Conservation (phyloP, 352 stramenopile species). For the Globisporangium heterothallicum region DNA sequence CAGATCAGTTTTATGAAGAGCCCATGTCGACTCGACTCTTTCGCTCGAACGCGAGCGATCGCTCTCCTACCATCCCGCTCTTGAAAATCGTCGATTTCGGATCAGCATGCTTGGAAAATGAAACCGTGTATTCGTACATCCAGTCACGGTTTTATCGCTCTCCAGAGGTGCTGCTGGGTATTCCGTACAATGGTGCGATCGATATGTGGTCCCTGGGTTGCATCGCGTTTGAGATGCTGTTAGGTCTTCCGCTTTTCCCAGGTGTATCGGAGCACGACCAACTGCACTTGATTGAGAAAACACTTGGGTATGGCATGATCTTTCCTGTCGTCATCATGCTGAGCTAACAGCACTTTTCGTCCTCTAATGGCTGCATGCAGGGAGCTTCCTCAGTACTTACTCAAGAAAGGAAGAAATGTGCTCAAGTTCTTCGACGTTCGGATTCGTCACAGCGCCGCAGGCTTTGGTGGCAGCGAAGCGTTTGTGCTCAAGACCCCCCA, state of each 20-base stretch:
- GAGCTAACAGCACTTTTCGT: too few species aligned
- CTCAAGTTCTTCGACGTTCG: constrained; percentile 42
- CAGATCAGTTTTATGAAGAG: constrained; percentile 57
- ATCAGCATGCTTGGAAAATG: constrained; percentile 78
- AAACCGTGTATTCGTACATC: constrained; percentile 93
- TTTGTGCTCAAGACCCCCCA: constrained; percentile 33
- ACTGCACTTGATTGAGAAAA: constrained; percentile 88
- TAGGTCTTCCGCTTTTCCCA: constrained; percentile 92
- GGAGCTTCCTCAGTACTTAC: constrained; percentile 25
- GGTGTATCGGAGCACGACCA: constrained; percentile 93
- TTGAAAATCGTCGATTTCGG: constrained; percentile 97
- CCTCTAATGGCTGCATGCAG: too few species aligned
- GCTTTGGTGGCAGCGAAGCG: constrained; percentile 5
- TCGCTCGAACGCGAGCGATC: too few species aligned
- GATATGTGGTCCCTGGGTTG: constrained; percentile 63
- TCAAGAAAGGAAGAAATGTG: constrained; percentile 30
- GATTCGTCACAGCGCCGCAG: not conserved
- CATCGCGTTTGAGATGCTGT: constrained; percentile 89
- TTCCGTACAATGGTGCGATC: constrained; percentile 47
- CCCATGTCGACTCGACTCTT: too few species aligned
- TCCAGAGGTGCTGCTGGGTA: constrained; percentile 60
- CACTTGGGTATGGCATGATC: constrained; percentile 43
- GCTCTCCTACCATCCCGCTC: constrained; percentile 15
- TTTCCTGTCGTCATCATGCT: too few species aligned
- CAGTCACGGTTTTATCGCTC: constrained; percentile 93